These are phyloP conservation scores for Colletotrichum siamense DNA, from an alignment of 2,329 filamentous ascomycete genomes.

Conservation along the genomic window DNA sequence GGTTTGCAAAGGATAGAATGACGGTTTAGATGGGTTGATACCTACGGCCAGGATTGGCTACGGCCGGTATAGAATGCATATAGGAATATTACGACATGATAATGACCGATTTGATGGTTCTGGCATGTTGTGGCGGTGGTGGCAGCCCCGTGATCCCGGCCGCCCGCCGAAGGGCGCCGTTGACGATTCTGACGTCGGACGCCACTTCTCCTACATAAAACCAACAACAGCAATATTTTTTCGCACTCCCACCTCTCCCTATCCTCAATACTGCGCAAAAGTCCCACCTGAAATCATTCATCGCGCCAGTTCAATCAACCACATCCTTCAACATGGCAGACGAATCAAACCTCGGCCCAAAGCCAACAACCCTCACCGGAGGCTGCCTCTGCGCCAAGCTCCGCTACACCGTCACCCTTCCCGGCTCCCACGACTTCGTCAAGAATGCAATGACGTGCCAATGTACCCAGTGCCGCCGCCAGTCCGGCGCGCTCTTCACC, in stretches of 20 bases:
- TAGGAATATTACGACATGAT: background rate
- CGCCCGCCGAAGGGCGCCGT: background rate
- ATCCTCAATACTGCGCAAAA: fast-evolving
- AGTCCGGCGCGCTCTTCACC: constrained; percentile 52
- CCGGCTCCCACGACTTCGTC: constrained; percentile 48
- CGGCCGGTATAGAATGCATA: background rate
- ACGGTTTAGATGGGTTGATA: background rate
- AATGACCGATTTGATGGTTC: background rate
- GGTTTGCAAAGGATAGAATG: background rate
- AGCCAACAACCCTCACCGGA: constrained; percentile 47
- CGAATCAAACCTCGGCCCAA: background rate
- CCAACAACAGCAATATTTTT: background rate
- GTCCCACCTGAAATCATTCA: background rate
- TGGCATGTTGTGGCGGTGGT: background rate
- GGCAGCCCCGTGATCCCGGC: background rate
- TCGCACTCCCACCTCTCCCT: background rate
- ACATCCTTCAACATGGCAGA: background rate
- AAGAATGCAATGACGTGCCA: constrained; percentile 53
- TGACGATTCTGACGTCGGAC: constrained; percentile 11
- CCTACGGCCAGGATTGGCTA: background rate
- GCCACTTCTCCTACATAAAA: background rate
- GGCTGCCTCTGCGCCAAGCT: constrained; percentile 58
- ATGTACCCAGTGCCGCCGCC: constrained; percentile 61
- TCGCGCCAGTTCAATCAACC: background rate
- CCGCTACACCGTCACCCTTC: constrained; percentile 54